These are phyloP conservation scores for Coprinopsis strossmayeri DNA, from an alignment of 768 basidiomycete genomes.

Conservation along the genomic window DNA sequence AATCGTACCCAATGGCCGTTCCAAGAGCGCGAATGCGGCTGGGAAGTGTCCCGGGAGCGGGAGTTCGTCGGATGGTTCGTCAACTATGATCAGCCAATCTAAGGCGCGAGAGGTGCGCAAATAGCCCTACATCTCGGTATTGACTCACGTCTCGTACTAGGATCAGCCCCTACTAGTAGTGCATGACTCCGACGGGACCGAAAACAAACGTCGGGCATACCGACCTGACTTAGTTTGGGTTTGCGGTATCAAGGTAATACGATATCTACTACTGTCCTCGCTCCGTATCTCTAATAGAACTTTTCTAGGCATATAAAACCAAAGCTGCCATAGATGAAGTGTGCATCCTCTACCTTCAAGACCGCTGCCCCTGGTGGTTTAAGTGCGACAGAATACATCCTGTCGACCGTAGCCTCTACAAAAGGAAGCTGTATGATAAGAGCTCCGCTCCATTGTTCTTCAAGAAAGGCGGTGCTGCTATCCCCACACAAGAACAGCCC, in stretches of 20 bases:
- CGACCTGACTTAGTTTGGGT: neutral
- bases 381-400: slow-evolving; percentile 27
- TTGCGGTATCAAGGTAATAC: neutral
- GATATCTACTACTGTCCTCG: no score
- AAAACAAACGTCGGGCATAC: no score
- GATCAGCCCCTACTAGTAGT: neutral
- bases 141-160: neutral
- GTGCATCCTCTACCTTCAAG: slow-evolving; percentile 23
- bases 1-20: no score
- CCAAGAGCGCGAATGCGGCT: no score
- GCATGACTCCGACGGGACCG: neutral
- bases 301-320: slow-evolving; percentile 24
- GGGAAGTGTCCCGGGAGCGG: no score
- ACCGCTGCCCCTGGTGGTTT: slow-evolving; percentile 15
- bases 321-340: slow-evolving; percentile 20
- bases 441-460: neutral
- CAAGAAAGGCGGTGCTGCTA: no score
- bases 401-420: slow-evolving; percentile 13
- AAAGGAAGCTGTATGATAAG: slow-evolving; percentile 10
- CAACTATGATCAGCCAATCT: no score
- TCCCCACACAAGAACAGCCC: no score
- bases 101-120: no score
- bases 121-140: no score
- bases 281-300: no score
- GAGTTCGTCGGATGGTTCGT: no score